Conservation (phyloP, 257 asterid species). For the Nicotiana knightiana region DNA sequence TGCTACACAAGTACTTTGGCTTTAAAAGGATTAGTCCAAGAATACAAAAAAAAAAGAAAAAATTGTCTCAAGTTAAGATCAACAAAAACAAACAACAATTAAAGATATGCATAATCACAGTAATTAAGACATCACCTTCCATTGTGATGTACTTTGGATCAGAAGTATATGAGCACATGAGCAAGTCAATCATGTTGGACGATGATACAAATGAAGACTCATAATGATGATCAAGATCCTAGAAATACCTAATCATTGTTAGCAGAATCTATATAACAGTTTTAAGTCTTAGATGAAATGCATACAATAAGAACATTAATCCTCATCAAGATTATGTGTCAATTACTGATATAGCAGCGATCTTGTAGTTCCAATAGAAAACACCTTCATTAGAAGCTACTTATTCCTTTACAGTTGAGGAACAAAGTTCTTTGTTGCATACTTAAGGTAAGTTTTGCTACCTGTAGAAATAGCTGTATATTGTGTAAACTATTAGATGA, state of each 20-base stretch:
- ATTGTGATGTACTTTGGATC: neutral
- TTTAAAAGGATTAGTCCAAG: constrained; percentile 44
- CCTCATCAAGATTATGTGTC: neutral
- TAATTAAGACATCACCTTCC: constrained; percentile 18
- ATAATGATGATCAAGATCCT: no score
- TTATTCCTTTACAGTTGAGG: constrained; percentile 40
- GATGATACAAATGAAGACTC: no score
- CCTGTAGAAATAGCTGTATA: constrained; percentile 29
- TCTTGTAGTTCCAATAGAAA: constrained; percentile 46
- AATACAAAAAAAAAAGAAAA: neutral
- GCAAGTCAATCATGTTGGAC: no score
- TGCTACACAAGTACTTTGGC: constrained; percentile 26
- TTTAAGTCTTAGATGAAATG: no score
- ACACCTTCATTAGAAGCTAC: constrained; percentile 25
- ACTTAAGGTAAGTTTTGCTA: constrained; percentile 36
- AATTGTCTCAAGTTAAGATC: neutral
- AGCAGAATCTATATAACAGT: no score
- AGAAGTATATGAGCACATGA: no score
- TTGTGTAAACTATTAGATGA: no score
- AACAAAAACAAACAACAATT: neutral
- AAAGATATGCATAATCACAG: neutral
- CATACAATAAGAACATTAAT: no score
- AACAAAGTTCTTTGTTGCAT: constrained; percentile 27
- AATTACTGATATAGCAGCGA: constrained; percentile 39
- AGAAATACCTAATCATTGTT: no score